Base-by-base conservation (phyloP, 2,329 filamentous ascomycete species). In the Neonectria punicea region DNA sequence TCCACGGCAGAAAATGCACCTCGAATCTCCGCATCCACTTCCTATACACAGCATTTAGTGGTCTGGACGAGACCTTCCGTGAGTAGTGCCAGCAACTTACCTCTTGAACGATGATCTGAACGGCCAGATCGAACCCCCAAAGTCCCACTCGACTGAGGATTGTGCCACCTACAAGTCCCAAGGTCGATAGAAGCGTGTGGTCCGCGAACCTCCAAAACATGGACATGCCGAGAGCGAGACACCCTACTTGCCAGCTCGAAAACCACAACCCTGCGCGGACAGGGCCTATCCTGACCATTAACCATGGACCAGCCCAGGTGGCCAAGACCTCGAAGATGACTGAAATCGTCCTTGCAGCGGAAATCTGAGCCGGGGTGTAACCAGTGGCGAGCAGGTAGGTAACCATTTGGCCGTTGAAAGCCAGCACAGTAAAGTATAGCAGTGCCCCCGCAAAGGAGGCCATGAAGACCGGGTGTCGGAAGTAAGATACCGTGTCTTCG, bases 251-350 rank as follows among this genome's bases (percentile, higher is more conserved):
- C 86, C 89, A 92, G 60, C 85, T 89, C 10, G 90, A 74, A 67
- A 88, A 89, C 92, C 92, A 94, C 3, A 93, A 82, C 0, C 91
- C 92, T 0, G 86, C 84, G n/a, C 92, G 81, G 8, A 92, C 81
- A 1, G 84, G 79, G 0, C 89, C 88, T 43, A 90, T 84, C 43
- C 77, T 78, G 2, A 70, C 70, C 82, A 89, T 89, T 14, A 90
- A 74, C 59, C 80, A 78, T 0, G 89, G 89, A 0, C 85, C 87
- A 0, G 85, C 74, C 82, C 86, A 90, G 0, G 90, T 92, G 0
- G 89, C 88, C 8, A 80, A 80, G 3, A 92, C 77, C 73, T 92
- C 90, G 54, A 88, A 83, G 3, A 83, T 61, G 1, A 86, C 85
- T 32, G 85, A 84, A 5, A 83, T 67, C 0, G 85, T 85, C 4